These are phyloP conservation scores for Cenchrus purpureus DNA, from an alignment of 176 grass and related monocot species.

Conservation along the genomic window DNA sequence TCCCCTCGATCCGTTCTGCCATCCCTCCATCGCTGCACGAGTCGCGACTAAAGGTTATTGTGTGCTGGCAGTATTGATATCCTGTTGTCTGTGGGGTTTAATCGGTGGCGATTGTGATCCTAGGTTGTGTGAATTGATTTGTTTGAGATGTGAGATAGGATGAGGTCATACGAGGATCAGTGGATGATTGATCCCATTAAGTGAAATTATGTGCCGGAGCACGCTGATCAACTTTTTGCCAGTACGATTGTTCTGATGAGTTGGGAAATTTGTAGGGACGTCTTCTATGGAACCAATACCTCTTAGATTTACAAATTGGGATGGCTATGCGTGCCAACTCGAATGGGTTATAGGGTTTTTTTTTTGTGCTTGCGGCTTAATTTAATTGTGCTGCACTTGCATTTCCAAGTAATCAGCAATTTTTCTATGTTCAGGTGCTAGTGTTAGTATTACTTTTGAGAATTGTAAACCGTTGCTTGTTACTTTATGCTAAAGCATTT, in stretches of 20 bases:
- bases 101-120: neutral
- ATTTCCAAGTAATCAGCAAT: neutral
- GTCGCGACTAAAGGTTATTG: neutral
- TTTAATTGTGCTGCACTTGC: neutral
- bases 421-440: neutral
- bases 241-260: neutral
- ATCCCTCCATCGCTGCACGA: neutral
- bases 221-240: neutral
- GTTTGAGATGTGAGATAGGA: neutral
- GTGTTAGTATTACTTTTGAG: neutral
- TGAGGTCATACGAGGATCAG: neutral
- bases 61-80: neutral
- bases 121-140: neutral
- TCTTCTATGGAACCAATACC: neutral
- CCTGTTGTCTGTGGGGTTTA: neutral
- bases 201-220: neutral
- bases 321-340: neutral
- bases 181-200: neutral
- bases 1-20: neutral
- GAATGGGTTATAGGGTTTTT: conserved; percentile 10
- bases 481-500: neutral
- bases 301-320: neutral
- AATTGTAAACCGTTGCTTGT: neutral
- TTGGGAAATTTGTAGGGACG: neutral
- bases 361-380: neutral